Evolutionary conservation across 1,139 yeast species (phyloP).

Genomic region (Sugiyamaella pinicola): DNA sequence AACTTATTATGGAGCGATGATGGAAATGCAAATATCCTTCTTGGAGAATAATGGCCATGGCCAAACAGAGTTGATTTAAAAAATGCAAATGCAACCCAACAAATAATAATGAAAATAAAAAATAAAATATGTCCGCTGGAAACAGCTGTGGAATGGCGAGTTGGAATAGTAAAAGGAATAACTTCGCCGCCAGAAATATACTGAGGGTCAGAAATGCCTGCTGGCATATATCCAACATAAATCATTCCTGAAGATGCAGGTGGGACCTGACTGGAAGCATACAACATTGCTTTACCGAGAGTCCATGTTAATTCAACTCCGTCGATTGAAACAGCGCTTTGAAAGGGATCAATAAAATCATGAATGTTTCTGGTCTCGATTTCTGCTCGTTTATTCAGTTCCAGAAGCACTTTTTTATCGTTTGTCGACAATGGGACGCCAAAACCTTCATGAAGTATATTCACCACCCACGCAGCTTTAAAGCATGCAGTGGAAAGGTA

Average conservation of each 20-base stretch:
- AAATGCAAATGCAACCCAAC: slow-evolving; percentile 10
- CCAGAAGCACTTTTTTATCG: slow-evolving; percentile 6
- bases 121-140: slow-evolving; percentile 10
- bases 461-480: slow-evolving; percentile 73
- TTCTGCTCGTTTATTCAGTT: slow-evolving; percentile 11
- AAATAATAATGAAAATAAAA: slow-evolving; percentile 8
- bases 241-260: slow-evolving; percentile 19
- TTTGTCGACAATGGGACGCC: slow-evolving; percentile 57
- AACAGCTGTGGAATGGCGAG: slow-evolving; percentile 1
- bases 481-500: slow-evolving; percentile 62
- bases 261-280: slow-evolving; percentile 47
- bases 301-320: slow-evolving; percentile 81
- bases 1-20: slow-evolving; percentile 14
- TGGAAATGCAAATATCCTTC: slow-evolving; percentile 9
- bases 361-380: slow-evolving; percentile 15
- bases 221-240: slow-evolving; percentile 33
- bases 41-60: slow-evolving; percentile 2
- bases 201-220: slow-evolving; percentile 19
- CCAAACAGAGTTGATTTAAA: slow-evolving; percentile 7
- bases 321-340: slow-evolving; percentile 60
- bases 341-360: slow-evolving; percentile 51
- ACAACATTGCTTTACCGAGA: slow-evolving; percentile 72
- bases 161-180: slow-evolving; percentile 10
- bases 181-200: slow-evolving; percentile 30
- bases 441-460: slow-evolving; percentile 71